These are phyloP conservation scores for Podila verticillata DNA, from an alignment of 192 early-diverging fungal species.

Conservation along the genomic window DNA sequence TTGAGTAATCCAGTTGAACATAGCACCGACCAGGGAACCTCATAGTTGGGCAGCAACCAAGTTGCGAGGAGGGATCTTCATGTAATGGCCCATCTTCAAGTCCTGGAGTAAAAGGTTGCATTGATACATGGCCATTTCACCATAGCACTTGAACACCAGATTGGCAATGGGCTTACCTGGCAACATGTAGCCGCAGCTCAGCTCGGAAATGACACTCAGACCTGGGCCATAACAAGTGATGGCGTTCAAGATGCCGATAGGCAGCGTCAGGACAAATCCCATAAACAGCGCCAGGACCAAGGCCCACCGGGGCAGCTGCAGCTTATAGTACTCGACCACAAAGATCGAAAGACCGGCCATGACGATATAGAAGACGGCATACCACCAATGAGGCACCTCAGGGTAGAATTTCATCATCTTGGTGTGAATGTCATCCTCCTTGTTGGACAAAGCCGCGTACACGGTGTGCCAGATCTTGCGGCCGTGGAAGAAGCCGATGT, in stretches of 20 bases:
- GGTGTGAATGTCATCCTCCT: slow-evolving; percentile 55
- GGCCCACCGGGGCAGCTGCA: slow-evolving; percentile 56
- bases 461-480: slow-evolving; percentile 55
- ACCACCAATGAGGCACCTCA: slow-evolving; percentile 63
- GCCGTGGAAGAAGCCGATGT: slow-evolving; percentile 67
- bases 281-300: slow-evolving; percentile 50
- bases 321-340: slow-evolving; percentile 13
- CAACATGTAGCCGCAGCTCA: slow-evolving; percentile 60
- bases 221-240: slow-evolving; percentile 54
- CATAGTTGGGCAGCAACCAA: slow-evolving; percentile 2
- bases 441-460: background rate
- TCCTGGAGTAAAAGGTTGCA: slow-evolving; percentile 74
- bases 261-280: slow-evolving; percentile 50
- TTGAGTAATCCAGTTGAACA: slow-evolving; percentile 49
- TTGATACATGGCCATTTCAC: slow-evolving; percentile 69
- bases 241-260: slow-evolving; percentile 64
- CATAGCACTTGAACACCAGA: slow-evolving; percentile 65
- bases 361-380: slow-evolving; percentile 45
- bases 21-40: slow-evolving; percentile 60
- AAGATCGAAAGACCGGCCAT: slow-evolving; percentile 40
- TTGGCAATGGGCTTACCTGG: slow-evolving; percentile 60
- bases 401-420: slow-evolving; percentile 68
- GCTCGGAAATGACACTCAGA: slow-evolving; percentile 64
- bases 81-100: slow-evolving; percentile 77
- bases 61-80: slow-evolving; percentile 63